phyloP scores from a whole-genome alignment of 2,329 filamentous ascomycete species.

The Domatiomyces catenatus region DNA sequence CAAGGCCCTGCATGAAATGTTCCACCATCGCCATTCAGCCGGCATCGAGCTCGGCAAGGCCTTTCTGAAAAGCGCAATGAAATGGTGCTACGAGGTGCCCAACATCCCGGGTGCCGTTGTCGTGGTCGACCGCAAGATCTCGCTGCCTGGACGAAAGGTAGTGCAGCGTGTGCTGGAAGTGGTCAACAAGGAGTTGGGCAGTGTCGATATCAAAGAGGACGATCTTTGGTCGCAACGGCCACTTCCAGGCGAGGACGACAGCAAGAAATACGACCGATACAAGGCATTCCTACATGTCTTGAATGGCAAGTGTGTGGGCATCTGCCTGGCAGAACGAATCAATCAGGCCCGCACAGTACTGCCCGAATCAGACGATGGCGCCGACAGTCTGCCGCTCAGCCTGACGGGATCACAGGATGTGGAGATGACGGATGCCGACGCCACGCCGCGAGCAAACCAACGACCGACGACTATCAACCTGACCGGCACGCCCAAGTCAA shows the following conservation, averaged over 20 bases:
- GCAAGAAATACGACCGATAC: constrained; percentile 32
- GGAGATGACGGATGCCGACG: constrained; percentile 7
- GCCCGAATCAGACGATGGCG: not conserved
- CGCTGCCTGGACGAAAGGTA: constrained; percentile 34
- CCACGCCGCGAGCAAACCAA: constrained; percentile 4
- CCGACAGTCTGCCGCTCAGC: not conserved
- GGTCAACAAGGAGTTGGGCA: constrained; percentile 47
- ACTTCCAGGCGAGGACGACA: constrained; percentile 21
- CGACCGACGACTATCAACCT: constrained; percentile 9
- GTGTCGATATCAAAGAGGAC: constrained; percentile 43
- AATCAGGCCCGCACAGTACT: constrained; percentile 38
- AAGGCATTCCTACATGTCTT: constrained; percentile 48
- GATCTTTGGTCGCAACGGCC: constrained; percentile 40
- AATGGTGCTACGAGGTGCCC: constrained; percentile 37
- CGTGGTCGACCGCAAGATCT: constrained; percentile 41
- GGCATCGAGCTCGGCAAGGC: constrained; percentile 47
- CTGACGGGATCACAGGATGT: constrained; percentile 5
- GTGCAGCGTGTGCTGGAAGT: constrained; percentile 45
- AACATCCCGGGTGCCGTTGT: constrained; percentile 40
- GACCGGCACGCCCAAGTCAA: constrained; percentile 9
- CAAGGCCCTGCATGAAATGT: constrained; percentile 46
- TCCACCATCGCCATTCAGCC: constrained; percentile 45
- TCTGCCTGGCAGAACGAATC: constrained; percentile 47
- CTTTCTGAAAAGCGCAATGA: constrained; percentile 38
- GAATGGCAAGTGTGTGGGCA: constrained; percentile 45